A percentile compares a stretch with the other conserved stretches of the same genome.
Evolutionary conservation across 371 early-diverging fungal species (phyloP).

Genomic region (Conidiobolus incongruus): DNA sequence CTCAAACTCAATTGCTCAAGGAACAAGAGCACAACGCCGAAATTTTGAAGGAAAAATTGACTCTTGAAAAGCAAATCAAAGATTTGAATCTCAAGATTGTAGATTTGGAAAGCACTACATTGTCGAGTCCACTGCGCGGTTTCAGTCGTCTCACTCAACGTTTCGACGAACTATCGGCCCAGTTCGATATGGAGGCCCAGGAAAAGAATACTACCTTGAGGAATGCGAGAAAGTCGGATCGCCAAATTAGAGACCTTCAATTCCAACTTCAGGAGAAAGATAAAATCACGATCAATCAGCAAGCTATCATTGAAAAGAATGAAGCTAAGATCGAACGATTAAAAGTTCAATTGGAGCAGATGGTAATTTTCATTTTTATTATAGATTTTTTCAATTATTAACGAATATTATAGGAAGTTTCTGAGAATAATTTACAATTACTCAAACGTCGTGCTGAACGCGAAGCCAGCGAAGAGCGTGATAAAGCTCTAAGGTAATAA

Average conservation of each 20-base stretch:
- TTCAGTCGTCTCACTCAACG: constrained; percentile 28
- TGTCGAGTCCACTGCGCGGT: constrained; percentile 21
- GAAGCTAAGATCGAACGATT: constrained; percentile 39
- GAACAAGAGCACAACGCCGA: constrained; percentile 33
- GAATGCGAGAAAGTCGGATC: constrained; percentile 37
- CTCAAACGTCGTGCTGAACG: constrained; percentile 54
- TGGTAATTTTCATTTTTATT: constrained; percentile 18
- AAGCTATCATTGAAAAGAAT: constrained; percentile 44
- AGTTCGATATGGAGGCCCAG: constrained; percentile 35
- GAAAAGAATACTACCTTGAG: constrained; percentile 28
- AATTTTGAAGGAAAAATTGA: constrained; percentile 26
- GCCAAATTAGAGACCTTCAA: constrained; percentile 59
- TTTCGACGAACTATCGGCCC: constrained; percentile 32
- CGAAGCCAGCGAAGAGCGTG: constrained; percentile 32
- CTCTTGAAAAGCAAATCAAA: constrained; percentile 54
- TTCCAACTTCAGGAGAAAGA: constrained; percentile 54
- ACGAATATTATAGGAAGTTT: constrained; percentile 17
- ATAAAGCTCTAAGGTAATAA: constrained; percentile 14
- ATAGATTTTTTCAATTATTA: neutral
- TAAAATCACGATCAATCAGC: constrained; percentile 31
- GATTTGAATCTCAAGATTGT: constrained; percentile 43
- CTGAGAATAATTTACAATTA: constrained; percentile 40
- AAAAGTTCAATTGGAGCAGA: constrained; percentile 38
- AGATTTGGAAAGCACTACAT: constrained; percentile 39
- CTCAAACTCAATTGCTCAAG: constrained; percentile 32